Percentiles rank a stretch among this genome's conserved stretches.
Conservation (phyloP, 2,329 filamentous ascomycete species). For the Colletotrichum truncatum region DNA sequence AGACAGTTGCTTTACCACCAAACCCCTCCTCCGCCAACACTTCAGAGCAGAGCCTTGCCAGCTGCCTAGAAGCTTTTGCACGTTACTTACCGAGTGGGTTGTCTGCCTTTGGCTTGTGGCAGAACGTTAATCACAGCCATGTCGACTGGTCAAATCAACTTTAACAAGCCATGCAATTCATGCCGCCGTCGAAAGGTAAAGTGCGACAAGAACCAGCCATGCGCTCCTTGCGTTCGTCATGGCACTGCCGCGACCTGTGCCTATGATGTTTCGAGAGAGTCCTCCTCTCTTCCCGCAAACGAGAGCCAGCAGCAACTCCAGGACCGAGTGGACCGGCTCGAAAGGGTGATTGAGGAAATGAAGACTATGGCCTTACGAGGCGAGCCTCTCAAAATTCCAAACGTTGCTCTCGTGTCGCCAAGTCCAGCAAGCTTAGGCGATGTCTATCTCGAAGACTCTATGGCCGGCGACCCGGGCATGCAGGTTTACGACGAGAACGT, state of each 20-base stretch:
- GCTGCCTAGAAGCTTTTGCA: neutral
- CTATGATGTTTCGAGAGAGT: slow-evolving; percentile 18
- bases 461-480: slow-evolving; percentile 22
- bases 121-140: neutral
- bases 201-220: slow-evolving; percentile 29
- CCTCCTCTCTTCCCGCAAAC: neutral
- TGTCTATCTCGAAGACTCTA: slow-evolving; percentile 1
- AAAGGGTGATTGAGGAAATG: slow-evolving; percentile 23
- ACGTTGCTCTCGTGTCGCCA: neutral
- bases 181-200: slow-evolving; percentile 28
- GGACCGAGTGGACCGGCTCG: slow-evolving; percentile 23
- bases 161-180: slow-evolving; percentile 25
- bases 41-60: neutral
- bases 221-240: slow-evolving; percentile 19
- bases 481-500: slow-evolving; percentile 28
- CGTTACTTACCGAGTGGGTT: neutral
- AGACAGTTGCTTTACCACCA: neutral
- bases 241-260: slow-evolving; percentile 21
- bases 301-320: slow-evolving; percentile 25
- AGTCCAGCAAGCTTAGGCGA: slow-evolving; percentile 3
- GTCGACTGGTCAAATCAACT: slow-evolving; percentile 5
- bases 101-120: neutral
- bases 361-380: slow-evolving; percentile 4
- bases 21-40: neutral
- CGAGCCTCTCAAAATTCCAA: neutral